Evolutionary conservation across 2,329 filamentous ascomycete genomes (phyloP), one percentile per base, ranked within the genome.

Genomic region (Claviceps capensis): DNA sequence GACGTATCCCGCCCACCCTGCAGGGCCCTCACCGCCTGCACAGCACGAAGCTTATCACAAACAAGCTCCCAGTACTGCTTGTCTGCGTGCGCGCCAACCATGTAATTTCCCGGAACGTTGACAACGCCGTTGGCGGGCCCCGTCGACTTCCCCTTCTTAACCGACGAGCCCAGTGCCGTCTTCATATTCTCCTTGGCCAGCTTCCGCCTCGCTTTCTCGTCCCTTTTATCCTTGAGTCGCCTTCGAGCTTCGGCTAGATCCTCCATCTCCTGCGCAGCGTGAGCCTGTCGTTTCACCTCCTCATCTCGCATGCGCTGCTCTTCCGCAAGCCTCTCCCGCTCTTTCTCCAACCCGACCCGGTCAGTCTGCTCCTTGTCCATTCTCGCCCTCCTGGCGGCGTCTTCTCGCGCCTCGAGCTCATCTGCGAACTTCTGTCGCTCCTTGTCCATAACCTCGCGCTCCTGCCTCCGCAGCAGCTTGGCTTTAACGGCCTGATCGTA

Each of bases 401-500:
- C 72, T 67, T 95, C 91, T 19, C 86, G 74, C 26, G 80, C 77
- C 69, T 95, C 89, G 49, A 97, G 71, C 62, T 96, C 89, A 62
- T 95, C 88, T 57, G 87, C 86, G 78, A 95, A 86, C 59, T 81
- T 77, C 63, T 86, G 74, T 59, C 85, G 75, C 66, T 83, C 78
- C 47, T 81, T 81, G 60, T 87, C 82, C 69, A 95, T 85, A 55
- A 83, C 74, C 49, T 86, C 82, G 60, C 83, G 77, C 67, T 89
- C 81, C 62, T 81, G 74, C 65, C 80, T 78, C 62, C 84, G 84
- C 63, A 86, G 78, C 53, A 83, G 71, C 56, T 80, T 76, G 41
- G 88, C 86, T 60, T 83, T 79, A 45, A 87, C 79, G 55, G 83
- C 81, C 63, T 80, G 78, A 63, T 95, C 87, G 72, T 96, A 95